phyloP scores from a whole-genome alignment of 352 stramenopile genomes.

The Phytophthora sansomeana region DNA sequence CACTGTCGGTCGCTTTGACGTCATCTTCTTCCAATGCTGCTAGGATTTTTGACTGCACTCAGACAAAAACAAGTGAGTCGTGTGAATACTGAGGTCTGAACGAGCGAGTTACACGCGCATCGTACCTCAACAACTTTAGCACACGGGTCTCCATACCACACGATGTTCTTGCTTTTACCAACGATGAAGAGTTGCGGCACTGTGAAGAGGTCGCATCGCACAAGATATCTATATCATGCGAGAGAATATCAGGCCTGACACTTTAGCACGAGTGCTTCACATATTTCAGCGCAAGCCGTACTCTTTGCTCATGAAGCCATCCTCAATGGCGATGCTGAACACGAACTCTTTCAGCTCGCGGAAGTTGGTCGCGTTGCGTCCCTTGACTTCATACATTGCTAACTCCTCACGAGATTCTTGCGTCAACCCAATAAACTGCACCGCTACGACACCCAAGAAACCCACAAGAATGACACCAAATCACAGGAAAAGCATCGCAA shows the following conservation, averaged over 20 bases:
- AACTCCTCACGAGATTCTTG: constrained; percentile 76
- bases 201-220: constrained; percentile 65
- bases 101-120: neutral
- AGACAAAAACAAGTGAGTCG: neutral
- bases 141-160: constrained; percentile 64
- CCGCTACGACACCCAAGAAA: constrained; percentile 30
- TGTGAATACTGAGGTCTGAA: neutral
- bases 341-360: constrained; percentile 54
- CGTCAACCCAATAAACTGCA: constrained; percentile 74
- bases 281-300: constrained; percentile 31
- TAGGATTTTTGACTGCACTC: constrained; percentile 34
- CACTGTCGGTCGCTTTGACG: constrained; percentile 12
- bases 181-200: constrained; percentile 71
- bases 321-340: constrained; percentile 76
- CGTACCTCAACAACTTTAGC: constrained; percentile 49
- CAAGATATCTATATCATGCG: constrained; percentile 52
- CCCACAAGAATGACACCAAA: constrained; percentile 6
- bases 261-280: neutral
- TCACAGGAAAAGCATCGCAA: constrained; percentile 6
- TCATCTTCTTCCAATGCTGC: constrained; percentile 46
- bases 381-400: constrained; percentile 67
- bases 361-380: constrained; percentile 62
- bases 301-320: constrained; percentile 75
- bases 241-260: constrained; percentile 15
- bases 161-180: constrained; percentile 60